Evolutionary conservation across 805 yeast genomes (phyloP).

Genomic region (Barnettozyma populi): DNA sequence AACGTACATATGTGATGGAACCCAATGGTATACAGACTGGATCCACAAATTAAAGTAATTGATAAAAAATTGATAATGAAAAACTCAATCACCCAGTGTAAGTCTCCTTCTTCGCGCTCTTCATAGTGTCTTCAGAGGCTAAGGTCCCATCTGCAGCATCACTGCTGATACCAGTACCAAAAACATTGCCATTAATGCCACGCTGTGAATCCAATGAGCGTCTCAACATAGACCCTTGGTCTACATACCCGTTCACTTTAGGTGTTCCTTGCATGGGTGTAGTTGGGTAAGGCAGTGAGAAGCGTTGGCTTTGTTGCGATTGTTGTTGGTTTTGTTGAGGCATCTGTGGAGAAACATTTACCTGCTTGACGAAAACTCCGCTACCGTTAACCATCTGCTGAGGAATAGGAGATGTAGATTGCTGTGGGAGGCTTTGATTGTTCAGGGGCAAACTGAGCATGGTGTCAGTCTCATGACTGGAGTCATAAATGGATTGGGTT

Average conservation of each 20-base stretch:
- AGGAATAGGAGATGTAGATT: constrained; percentile 18
- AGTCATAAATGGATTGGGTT: constrained; percentile 15
- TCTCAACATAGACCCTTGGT: constrained; percentile 3
- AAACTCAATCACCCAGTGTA: constrained; percentile 12
- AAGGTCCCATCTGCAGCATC: constrained; percentile 19
- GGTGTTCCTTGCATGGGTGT: constrained; percentile 3
- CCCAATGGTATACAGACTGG: background rate
- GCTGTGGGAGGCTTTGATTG: constrained; percentile 19
- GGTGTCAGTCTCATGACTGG: constrained; percentile 24
- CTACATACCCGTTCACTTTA: constrained; percentile 1
- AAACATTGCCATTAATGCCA: background rate
- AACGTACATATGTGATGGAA: background rate
- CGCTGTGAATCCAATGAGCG: constrained; percentile 10
- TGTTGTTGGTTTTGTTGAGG: constrained; percentile 10
- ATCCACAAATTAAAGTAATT: background rate
- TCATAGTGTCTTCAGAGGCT: constrained; percentile 19
- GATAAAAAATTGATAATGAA: background rate
- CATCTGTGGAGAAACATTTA: constrained; percentile 16
- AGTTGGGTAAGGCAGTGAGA: constrained; percentile 10
- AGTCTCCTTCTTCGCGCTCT: constrained; percentile 22
- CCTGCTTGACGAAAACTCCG: constrained; percentile 20
- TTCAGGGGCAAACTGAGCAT: constrained; percentile 20
- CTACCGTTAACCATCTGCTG: constrained; percentile 16
- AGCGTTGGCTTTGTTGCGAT: constrained; percentile 10
- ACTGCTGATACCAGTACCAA: constrained; percentile 1